These are phyloP conservation scores for Kitagawia praeruptora DNA, from an alignment of 129 eudicot genomes.

Conservation along the genomic window DNA sequence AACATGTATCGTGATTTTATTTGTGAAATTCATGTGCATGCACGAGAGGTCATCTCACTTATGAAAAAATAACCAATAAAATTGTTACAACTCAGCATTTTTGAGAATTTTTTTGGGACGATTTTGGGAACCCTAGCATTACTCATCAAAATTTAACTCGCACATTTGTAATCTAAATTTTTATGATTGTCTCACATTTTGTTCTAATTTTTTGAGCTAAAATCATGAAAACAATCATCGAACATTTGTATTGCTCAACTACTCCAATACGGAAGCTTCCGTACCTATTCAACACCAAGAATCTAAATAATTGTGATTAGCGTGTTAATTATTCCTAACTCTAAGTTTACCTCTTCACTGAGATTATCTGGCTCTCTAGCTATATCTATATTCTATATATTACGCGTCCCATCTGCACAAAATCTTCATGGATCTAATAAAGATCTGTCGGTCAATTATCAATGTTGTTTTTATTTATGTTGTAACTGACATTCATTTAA, in stretches of 20 bases:
- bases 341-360: neutral
- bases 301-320: neutral
- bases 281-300: neutral
- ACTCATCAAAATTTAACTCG: too few species aligned
- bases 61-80: too few species aligned
- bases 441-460: constrained; percentile 4
- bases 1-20: too few species aligned
- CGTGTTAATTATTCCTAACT: neutral
- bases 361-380: neutral
- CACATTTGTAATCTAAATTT: too few species aligned
- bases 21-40: too few species aligned
- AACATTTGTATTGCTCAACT: neutral
- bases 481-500: neutral
- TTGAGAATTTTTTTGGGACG: too few species aligned
- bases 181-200: too few species aligned
- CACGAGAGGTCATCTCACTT: too few species aligned
- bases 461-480: neutral
- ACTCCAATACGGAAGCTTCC: neutral
- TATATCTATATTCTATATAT: neutral
- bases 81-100: too few species aligned
- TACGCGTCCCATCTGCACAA: constrained; percentile 4
- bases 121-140: too few species aligned
- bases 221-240: neutral
- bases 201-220: neutral
- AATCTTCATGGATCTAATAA: constrained; percentile 3